These are phyloP conservation scores for Candida hispaniensis DNA, from an alignment of 805 yeast species.

Conservation along the genomic window DNA sequence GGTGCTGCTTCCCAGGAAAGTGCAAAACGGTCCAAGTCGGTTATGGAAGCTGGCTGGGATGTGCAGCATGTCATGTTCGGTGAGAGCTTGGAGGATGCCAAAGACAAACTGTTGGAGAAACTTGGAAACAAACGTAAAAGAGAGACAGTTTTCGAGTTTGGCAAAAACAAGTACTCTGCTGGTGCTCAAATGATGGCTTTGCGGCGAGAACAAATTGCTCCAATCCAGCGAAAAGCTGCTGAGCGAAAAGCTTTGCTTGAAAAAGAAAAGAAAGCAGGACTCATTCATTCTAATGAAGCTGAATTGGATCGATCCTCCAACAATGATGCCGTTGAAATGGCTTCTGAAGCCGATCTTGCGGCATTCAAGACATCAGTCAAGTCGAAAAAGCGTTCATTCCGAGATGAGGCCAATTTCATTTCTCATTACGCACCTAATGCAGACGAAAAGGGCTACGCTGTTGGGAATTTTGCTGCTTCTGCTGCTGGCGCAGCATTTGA, in stretches of 20 bases:
- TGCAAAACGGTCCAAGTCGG: constrained; percentile 74
- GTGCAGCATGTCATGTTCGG: constrained; percentile 64
- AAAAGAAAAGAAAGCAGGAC: constrained; percentile 48
- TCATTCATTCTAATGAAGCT: constrained; percentile 16
- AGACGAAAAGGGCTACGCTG: constrained; percentile 66
- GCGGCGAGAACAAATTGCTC: constrained; percentile 79
- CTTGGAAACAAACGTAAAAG: constrained; percentile 58
- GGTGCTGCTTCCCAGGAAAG: constrained; percentile 79
- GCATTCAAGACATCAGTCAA: constrained; percentile 7
- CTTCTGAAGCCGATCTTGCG: constrained; percentile 13
- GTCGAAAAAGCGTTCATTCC: constrained; percentile 39
- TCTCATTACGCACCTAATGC: constrained; percentile 77
- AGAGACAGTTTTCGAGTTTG: constrained; percentile 92
- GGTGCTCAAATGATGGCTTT: constrained; percentile 75
- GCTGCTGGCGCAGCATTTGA: constrained; percentile 85
- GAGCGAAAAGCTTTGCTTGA: constrained; percentile 51
- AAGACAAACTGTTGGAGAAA: constrained; percentile 58
- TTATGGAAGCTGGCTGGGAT: constrained; percentile 64
- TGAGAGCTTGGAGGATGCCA: constrained; percentile 35
- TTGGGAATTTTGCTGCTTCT: constrained; percentile 54
- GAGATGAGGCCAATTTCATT: constrained; percentile 71
- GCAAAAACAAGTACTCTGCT: constrained; percentile 33
- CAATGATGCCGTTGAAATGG: constrained; percentile 3
- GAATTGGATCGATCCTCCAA: constrained; percentile 2
- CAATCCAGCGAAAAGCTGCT: constrained; percentile 66